These are phyloP conservation scores for Tripterygium wilfordii DNA, from an alignment of 177 flowering plant genomes.

Conservation along the genomic window DNA sequence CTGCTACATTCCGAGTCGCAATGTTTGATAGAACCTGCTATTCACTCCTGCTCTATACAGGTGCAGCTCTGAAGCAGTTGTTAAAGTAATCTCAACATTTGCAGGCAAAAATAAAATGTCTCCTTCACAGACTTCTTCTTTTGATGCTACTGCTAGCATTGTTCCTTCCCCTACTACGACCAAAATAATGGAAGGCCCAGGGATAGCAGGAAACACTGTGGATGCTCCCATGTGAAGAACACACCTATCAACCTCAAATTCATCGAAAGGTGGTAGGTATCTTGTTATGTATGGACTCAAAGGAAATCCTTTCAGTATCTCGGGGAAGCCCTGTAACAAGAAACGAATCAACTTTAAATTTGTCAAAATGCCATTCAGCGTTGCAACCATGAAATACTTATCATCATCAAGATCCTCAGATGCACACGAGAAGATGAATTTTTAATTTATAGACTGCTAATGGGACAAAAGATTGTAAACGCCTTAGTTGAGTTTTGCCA, in stretches of 20 bases:
- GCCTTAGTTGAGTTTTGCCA: background rate
- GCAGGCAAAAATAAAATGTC: constrained; percentile 74
- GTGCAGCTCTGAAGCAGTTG: constrained; percentile 30
- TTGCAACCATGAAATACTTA: too few species aligned
- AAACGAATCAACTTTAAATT: background rate
- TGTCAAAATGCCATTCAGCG: too few species aligned
- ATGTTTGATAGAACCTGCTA: constrained; percentile 25
- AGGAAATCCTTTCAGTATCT: constrained; percentile 60
- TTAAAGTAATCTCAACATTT: constrained; percentile 30
- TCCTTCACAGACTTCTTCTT: constrained; percentile 39
- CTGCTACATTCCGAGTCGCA: constrained; percentile 4
- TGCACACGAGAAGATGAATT: too few species aligned
- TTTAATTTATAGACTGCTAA: too few species aligned
- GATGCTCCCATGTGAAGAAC: constrained; percentile 47
- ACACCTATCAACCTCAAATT: constrained; percentile 88
- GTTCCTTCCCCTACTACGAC: constrained; percentile 58
- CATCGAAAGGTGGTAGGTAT: constrained; percentile 85
- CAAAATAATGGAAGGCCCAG: constrained; percentile 74
- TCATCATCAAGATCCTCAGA: too few species aligned
- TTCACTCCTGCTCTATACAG: constrained; percentile 83
- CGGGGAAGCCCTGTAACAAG: constrained; percentile 70
- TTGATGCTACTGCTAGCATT: constrained; percentile 20
- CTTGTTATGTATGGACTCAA: constrained; percentile 45
- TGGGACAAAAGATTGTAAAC: too few species aligned
- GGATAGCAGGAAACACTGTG: constrained; percentile 46